Base-by-base conservation (phyloP, 2,329 filamentous ascomycete species). In the Chaetomiaceae sp. region DNA sequence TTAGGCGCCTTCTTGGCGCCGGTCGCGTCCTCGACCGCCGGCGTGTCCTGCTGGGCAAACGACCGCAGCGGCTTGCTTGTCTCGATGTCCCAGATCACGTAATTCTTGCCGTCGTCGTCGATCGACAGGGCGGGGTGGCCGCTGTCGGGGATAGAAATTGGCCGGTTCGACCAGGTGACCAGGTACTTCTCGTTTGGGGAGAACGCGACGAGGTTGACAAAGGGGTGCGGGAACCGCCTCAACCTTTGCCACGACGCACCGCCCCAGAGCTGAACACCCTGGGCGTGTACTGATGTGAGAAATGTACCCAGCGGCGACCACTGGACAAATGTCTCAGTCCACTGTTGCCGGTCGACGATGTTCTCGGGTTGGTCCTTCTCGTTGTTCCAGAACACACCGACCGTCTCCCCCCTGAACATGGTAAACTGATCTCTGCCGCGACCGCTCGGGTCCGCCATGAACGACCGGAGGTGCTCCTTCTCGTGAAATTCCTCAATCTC, bases 41-140 rank as follows among this genome's bases (percentile, higher is more conserved):
- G 69, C 39, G 78, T 71, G 57, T 98, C 93, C 54, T 95, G 78
- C 58, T 91, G 95, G 53, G 88, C 83, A 64, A 98, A 98, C 0
- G 93, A 97, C 54, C 93, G 86, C 41, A 98, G 77, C 47, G 91
- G 88, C 66, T 91, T 86, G 59, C 81, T 83, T 9, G 91, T 93
- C 42, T 87, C 86, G 52, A 97, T 84, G 62, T 97, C 91, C 93
- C 93, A 98, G 62, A 98, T 90, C 62, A 98, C 86, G 68, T 97
- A 97, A 77, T 97, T 96, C 77, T 97, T 97, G 68, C 93, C 93
- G 60, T 98, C 91, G 62, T 98, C 93, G 61, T 97, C 93, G 50
- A 89, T 74, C 3, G 87, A 83, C 41, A 96, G 76, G n/a, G 85
- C 74, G 2, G 86, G 84, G 66, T 95, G 86, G 55, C 86, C 86